phyloP scores from a whole-genome alignment of 495 filamentous ascomycete genomes.

The Podospora pseudoanserina region DNA sequence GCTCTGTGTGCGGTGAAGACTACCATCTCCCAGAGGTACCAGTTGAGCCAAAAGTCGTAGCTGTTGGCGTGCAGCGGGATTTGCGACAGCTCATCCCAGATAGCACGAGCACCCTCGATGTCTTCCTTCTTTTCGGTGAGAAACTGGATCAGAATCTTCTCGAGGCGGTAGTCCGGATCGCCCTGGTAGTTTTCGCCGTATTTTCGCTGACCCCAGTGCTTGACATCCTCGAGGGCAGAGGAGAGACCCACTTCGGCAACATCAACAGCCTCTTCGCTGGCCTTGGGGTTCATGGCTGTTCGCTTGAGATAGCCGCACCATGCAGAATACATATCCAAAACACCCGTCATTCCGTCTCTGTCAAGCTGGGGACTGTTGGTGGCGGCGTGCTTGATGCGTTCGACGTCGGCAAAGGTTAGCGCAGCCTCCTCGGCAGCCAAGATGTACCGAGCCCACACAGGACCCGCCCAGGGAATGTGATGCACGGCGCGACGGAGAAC shows the following conservation, averaged over 20 bases:
- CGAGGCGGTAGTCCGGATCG: constrained; percentile 81
- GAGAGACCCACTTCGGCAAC: constrained; percentile 86
- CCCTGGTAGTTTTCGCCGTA: constrained; percentile 72
- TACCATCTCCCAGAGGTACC: constrained; percentile 86
- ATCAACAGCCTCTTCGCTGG: constrained; percentile 85
- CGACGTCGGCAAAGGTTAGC: constrained; percentile 71
- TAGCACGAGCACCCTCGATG: constrained; percentile 57
- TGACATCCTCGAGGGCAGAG: constrained; percentile 77
- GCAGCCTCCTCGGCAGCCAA: constrained; percentile 73
- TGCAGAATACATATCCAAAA: constrained; percentile 81
- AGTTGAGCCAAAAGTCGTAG: constrained; percentile 89
- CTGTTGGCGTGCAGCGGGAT: constrained; percentile 61
- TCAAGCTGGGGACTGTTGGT: constrained; percentile 75
- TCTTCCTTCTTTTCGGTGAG: constrained; percentile 70
- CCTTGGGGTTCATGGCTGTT: constrained; percentile 67
- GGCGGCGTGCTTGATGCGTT: constrained; percentile 85
- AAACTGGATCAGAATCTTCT: constrained; percentile 88
- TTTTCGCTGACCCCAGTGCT: constrained; percentile 69
- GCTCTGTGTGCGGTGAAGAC: constrained; percentile 40
- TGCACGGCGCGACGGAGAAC: constrained; percentile 67
- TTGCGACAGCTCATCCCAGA: constrained; percentile 66
- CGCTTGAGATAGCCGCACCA: constrained; percentile 93
- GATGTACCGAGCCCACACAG: constrained; percentile 85
- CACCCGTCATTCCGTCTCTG: constrained; percentile 69
- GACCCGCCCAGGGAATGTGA: constrained; percentile 89